phyloP scores from a whole-genome alignment of 345 rosid genomes.

The Garcia nutans region DNA sequence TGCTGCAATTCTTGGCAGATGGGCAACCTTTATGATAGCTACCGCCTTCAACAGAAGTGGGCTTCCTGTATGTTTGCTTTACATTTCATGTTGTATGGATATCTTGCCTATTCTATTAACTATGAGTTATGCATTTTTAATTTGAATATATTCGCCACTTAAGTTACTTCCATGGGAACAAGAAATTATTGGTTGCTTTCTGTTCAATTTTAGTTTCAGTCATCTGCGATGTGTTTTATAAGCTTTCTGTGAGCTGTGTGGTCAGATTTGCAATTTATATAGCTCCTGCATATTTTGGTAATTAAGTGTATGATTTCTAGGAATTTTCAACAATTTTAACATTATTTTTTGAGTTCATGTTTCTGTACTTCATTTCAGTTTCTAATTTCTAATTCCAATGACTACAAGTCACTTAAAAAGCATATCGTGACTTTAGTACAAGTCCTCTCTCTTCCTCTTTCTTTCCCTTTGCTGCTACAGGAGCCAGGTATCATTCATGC shows the following conservation, averaged over 20 bases:
- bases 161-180: neutral
- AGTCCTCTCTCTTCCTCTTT: too few species aligned
- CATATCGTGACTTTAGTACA: too few species aligned
- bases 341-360: too few species aligned
- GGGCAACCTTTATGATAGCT: constrained; percentile 75
- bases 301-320: too few species aligned
- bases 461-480: too few species aligned
- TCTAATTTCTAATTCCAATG: too few species aligned
- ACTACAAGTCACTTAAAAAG: too few species aligned
- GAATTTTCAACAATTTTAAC: too few species aligned
- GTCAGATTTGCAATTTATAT: neutral
- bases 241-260: neutral
- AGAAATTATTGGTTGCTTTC: neutral
- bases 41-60: constrained; percentile 81
- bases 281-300: too few species aligned
- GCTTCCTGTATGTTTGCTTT: constrained; percentile 72
- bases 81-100: neutral
- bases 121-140: neutral
- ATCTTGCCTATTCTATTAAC: neutral
- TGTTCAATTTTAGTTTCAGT: neutral
- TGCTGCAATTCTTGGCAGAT: constrained; percentile 62
- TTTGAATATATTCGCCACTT: neutral
- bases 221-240: too few species aligned
- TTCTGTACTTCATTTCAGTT: too few species aligned
- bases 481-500: too few species aligned